phyloP scores from a whole-genome alignment of 106 monocot species.

The Apostasia ramifera region DNA sequence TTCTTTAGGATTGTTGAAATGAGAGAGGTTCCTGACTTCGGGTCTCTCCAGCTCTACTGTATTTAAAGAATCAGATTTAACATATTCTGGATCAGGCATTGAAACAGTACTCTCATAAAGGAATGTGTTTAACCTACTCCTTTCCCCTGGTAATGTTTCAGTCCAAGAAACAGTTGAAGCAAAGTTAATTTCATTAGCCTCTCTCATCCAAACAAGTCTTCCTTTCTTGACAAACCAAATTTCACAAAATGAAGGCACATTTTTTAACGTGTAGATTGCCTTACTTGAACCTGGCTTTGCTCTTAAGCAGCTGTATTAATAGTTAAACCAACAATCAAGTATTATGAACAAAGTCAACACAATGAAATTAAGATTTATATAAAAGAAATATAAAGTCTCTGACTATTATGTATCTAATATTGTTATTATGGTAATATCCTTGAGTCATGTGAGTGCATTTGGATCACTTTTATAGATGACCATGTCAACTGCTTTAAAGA shows the following conservation, averaged over 20 bases:
- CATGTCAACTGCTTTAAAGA: too few relatives aligned
- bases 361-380: neutral
- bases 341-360: neutral
- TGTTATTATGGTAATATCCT: too few relatives aligned
- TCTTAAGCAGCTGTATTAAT: slow-evolving; percentile 44
- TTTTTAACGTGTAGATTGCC: slow-evolving; percentile 32
- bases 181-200: slow-evolving; percentile 19
- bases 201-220: slow-evolving; percentile 55
- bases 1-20: slow-evolving; percentile 7
- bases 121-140: slow-evolving; percentile 8
- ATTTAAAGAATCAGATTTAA: slow-evolving; percentile 4
- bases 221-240: slow-evolving; percentile 71
- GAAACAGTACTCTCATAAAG: slow-evolving; percentile 1
- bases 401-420: too few relatives aligned
- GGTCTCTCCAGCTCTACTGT: slow-evolving; percentile 5
- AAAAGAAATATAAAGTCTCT: too few relatives aligned
- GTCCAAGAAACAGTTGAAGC: slow-evolving; percentile 8
- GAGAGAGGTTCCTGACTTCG: neutral
- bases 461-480: too few relatives aligned
- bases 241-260: slow-evolving; percentile 71
- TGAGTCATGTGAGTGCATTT: too few relatives aligned
- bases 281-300: slow-evolving; percentile 37
- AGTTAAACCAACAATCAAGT: neutral
- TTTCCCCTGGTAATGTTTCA: slow-evolving; percentile 18
- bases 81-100: slow-evolving; percentile 11